phyloP scores from a whole-genome alignment of 2,329 filamentous ascomycete genomes.

The Penicillium sp. region DNA sequence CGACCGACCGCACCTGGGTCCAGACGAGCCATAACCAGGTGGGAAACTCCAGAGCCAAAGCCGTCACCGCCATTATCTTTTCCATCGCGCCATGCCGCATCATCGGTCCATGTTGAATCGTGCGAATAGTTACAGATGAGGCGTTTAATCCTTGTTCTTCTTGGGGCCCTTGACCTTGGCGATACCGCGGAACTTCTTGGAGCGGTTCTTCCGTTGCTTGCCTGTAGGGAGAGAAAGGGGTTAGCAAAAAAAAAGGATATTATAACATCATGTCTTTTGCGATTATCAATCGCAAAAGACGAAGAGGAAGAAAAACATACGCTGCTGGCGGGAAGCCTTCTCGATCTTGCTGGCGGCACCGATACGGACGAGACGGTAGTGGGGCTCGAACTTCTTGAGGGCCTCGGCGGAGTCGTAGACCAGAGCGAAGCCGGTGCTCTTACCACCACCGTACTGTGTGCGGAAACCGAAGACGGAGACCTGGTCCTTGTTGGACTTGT shows the following conservation, averaged over 20 bases:
- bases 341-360: slow-evolving; percentile 92
- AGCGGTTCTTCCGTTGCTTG: slow-evolving; percentile 99
- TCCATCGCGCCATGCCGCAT: slow-evolving; percentile 20
- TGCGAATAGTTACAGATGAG: slow-evolving; percentile 20
- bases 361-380: slow-evolving; percentile 93
- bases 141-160: slow-evolving; percentile 79
- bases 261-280: background rate
- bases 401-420: slow-evolving; percentile 98
- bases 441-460: slow-evolving; percentile 99
- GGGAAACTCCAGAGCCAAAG: slow-evolving; percentile 24
- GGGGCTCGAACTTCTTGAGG: slow-evolving; percentile 99
- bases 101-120: slow-evolving; percentile 22
- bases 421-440: slow-evolving; percentile 98
- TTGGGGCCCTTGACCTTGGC: slow-evolving; percentile 98
- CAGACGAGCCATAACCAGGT: slow-evolving; percentile 13
- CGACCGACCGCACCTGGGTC: slow-evolving; percentile 12
- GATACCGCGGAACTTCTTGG: slow-evolving; percentile 96
- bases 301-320: slow-evolving; percentile 62
- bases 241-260: background rate
- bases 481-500: slow-evolving; percentile 98
- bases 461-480: slow-evolving; percentile 97
- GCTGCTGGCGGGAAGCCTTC: slow-evolving; percentile 97
- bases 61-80: slow-evolving; percentile 27
- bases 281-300: background rate
- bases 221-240: slow-evolving; percentile 57